Conservation (phyloP, 331 rosid species). For the Rhamnella rubrinervis region DNA sequence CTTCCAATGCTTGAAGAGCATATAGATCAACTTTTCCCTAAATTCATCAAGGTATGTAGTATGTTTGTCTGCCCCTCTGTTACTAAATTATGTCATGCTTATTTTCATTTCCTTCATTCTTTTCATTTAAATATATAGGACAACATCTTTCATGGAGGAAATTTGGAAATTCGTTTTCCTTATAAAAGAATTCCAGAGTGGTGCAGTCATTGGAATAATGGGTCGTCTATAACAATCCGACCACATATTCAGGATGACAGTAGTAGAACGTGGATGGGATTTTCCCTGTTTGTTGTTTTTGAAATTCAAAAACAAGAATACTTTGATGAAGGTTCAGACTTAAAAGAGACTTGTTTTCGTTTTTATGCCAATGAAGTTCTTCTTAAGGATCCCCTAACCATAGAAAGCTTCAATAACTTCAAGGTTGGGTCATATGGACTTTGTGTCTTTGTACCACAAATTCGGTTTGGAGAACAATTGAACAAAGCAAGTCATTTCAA, state of each 20-base stretch:
- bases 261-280: conserved; percentile 12
- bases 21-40: too few species aligned
- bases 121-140: conserved; percentile 2
- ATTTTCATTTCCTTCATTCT: too few species aligned
- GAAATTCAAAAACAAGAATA: background rate
- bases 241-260: background rate
- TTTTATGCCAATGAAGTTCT: background rate
- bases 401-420: too few species aligned
- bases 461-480: background rate
- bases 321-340: background rate
- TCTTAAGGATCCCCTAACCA: background rate
- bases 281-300: conserved; percentile 19
- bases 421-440: background rate
- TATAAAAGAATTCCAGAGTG: background rate
- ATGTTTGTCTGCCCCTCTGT: too few species aligned
- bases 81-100: too few species aligned
- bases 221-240: conserved; percentile 6
- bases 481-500: background rate
- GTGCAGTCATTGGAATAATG: conserved; percentile 2
- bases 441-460: conserved; percentile 5
- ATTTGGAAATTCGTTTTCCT: background rate
- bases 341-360: background rate
- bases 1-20: too few species aligned
- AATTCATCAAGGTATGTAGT: too few species aligned
- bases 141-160: background rate